Evolutionary conservation across 169 alveolate species (phyloP), one percentile per base, ranked within the genome.

Genomic region (Plasmodium blacklocki): DNA sequence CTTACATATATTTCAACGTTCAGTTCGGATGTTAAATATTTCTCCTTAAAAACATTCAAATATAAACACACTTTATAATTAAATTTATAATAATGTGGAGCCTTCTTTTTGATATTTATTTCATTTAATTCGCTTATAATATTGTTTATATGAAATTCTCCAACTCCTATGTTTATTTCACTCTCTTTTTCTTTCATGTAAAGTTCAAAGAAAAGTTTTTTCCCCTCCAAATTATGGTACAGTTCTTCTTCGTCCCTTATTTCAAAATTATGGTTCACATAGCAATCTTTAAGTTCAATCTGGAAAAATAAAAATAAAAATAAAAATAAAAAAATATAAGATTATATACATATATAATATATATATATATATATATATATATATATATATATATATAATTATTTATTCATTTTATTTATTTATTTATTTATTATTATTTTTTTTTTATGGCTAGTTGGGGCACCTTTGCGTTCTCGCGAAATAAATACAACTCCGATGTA

Each of bases 251-350:
- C 89, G 45, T 5, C 45, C 47, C 29, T 66, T 63, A 29, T 7
- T 32, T 78, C 71, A 32, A 66, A n/a, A 12, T 78, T 70, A 14
- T 32, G 76, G 43, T 59, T 67, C 21, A 78, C 72, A 39, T 78
- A 59, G 60, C 89, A 78, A 32, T 78, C 54, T 18, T 66, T 78
- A 50, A 78, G 47, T 49, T 78, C 89, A 45, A 78, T 78, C 89
- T 78, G 68, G 0, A 14, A 6, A 6, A n/a, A 49, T 21, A 18
- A 71, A 71, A 71, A 47, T 6, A 47, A 39, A 68, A 68, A 56
- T 15, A n/a, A n/a, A n/a, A n/a, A 56, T 56, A 8, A 14, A 15
- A 56, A 12, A 11, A 14, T 52, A 52, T 52, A 52, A 14, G 19
- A 52, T 52, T 52, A 52, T 52, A 52, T 52, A 52, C 7, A 14